These are phyloP conservation scores for Crotalaria pallida DNA, from an alignment of 306 rosid species.

Conservation along the genomic window DNA sequence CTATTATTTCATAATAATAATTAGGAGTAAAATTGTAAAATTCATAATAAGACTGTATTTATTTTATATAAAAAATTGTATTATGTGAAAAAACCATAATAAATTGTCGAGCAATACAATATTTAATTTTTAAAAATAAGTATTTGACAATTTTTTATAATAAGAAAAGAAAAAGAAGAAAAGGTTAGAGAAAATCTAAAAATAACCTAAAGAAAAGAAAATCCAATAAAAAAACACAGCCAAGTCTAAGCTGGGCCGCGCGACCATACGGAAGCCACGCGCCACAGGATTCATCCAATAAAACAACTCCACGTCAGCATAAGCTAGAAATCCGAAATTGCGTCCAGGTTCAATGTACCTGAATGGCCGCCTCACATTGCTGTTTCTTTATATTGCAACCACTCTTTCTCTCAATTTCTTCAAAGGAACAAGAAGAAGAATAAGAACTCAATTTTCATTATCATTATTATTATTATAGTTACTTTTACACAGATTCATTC, in stretches of 20 bases:
- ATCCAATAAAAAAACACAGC: no score
- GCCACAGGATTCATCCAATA: constrained; percentile 34
- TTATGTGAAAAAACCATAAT: no score
- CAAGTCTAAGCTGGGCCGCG: constrained; percentile 26
- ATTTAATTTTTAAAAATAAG: no score
- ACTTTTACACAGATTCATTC: not conserved
- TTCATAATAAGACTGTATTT: no score
- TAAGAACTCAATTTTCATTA: not conserved
- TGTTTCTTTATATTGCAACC: constrained; percentile 27
- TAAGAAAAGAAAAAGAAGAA: not conserved
- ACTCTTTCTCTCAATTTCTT: not conserved
- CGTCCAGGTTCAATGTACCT: constrained; percentile 67
- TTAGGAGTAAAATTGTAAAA: no score
- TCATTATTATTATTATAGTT: no score
- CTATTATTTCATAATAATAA: no score
- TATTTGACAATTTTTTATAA: no score
- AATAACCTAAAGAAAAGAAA: not conserved
- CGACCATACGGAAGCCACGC: constrained; percentile 30
- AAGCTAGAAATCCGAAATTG: not conserved
- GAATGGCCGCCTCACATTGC: not conserved
- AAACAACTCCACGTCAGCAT: not conserved
- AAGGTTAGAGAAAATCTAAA: not conserved
- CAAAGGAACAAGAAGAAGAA: not conserved
- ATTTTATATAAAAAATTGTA: no score
- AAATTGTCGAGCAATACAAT: no score